phyloP scores from a whole-genome alignment of 257 asterid genomes.

The Solanum dulcamara region DNA sequence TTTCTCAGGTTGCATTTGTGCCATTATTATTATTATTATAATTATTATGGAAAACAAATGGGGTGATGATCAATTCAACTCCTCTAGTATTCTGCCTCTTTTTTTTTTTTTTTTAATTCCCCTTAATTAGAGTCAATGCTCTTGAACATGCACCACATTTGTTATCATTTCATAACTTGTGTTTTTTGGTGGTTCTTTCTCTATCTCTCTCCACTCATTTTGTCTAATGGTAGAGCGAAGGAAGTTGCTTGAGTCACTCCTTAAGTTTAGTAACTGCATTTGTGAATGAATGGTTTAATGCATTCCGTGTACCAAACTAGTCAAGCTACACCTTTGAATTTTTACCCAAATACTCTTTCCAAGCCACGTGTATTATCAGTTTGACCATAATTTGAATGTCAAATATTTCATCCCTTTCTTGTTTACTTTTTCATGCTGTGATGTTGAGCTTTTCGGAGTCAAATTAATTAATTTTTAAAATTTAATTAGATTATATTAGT shows the following conservation, averaged over 20 bases:
- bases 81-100: not conserved
- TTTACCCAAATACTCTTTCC: not conserved
- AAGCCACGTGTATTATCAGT: not conserved
- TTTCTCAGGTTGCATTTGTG: slow-evolving; percentile 22
- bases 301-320: not conserved
- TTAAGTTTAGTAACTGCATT: not conserved
- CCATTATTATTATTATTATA: slow-evolving; percentile 19
- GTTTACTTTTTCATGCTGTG: too few relatives aligned
- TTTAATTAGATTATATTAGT: too few relatives aligned
- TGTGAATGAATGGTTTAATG: not conserved
- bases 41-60: not conserved
- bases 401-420: not conserved
- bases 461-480: too few relatives aligned
- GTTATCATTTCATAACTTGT: not conserved
- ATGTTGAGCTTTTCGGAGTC: too few relatives aligned
- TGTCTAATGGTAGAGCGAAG: slow-evolving; percentile 1
- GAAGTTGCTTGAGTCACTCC: not conserved
- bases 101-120: not conserved
- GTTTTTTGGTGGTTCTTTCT: not conserved
- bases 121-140: not conserved
- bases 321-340: not conserved
- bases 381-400: not conserved
- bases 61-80: not conserved
- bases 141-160: not conserved
- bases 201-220: not conserved